phyloP scores from a whole-genome alignment of 331 rosid genomes.

The Quercus phellos region DNA sequence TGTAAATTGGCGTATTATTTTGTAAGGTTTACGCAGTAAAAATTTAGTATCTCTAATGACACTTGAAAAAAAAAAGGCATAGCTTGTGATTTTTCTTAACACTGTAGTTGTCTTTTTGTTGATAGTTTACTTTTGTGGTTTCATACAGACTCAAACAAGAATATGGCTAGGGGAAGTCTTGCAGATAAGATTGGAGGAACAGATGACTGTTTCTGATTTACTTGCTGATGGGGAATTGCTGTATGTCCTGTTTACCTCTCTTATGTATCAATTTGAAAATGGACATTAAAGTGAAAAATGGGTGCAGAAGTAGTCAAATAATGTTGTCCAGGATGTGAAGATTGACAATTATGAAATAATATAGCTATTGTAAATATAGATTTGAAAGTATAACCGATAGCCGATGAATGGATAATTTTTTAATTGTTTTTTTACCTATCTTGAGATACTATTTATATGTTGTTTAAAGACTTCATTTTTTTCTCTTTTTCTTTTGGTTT shows the following conservation, averaged over 20 bases:
- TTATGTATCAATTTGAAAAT: neutral
- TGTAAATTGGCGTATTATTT: too few relatives aligned
- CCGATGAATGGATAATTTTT: neutral
- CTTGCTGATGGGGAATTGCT: constrained; percentile 58
- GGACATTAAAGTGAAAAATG: neutral
- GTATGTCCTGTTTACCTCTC: constrained; percentile 17
- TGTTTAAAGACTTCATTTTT: constrained; percentile 10
- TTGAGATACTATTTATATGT: neutral
- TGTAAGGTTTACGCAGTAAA: too few relatives aligned
- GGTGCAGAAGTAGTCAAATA: neutral
- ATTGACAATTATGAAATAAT: neutral
- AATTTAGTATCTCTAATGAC: too few relatives aligned
- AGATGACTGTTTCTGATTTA: constrained; percentile 30
- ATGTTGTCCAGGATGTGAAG: neutral
- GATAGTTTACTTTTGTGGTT: constrained; percentile 4
- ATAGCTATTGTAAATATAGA: neutral
- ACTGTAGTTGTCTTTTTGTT: neutral
- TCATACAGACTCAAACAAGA: constrained; percentile 46
- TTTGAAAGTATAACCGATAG: neutral
- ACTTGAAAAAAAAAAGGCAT: too few relatives aligned
- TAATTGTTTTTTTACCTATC: neutral
- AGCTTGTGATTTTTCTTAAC: too few relatives aligned
- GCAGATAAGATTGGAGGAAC: constrained; percentile 46
- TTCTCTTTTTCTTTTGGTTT: neutral
- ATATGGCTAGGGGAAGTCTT: constrained; percentile 53